Percentiles rank a stretch among this genome's conserved stretches.
Evolutionary conservation across 352 stramenopile genomes (phyloP).

Genomic region (Lagenidium sp.): DNA sequence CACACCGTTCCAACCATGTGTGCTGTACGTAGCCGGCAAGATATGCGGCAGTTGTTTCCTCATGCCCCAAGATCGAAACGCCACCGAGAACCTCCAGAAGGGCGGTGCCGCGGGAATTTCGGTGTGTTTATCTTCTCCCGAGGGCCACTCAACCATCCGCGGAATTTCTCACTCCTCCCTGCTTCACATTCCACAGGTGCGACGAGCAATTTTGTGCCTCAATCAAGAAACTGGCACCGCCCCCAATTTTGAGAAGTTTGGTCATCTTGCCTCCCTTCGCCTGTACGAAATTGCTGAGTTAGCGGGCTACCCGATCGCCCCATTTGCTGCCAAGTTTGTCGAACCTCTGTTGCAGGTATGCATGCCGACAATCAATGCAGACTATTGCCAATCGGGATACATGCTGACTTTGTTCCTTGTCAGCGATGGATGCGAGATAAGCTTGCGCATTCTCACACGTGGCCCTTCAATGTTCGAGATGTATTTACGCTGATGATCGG

Average conservation of each 20-base stretch:
- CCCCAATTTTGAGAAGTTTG: constrained; percentile 70
- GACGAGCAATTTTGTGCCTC: constrained; percentile 55
- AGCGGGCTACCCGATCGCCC: constrained; percentile 70
- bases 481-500: constrained; percentile 75
- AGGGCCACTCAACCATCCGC: too few relatives aligned
- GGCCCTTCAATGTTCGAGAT: constrained; percentile 51
- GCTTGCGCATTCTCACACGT: constrained; percentile 28
- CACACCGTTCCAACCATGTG: not conserved
- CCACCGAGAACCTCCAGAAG: constrained; percentile 63
- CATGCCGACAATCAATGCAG: not conserved
- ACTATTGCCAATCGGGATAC: too few relatives aligned
- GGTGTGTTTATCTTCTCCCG: constrained; percentile 25
- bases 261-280: constrained; percentile 59
- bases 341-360: constrained; percentile 59
- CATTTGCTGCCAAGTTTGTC: constrained; percentile 69
- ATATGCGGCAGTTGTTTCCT: constrained; percentile 68
- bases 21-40: constrained; percentile 42
- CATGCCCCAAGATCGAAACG: constrained; percentile 55
- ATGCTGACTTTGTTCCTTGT: not conserved
- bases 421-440: constrained; percentile 78
- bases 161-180: too few relatives aligned
- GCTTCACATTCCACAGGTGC: constrained; percentile 26
- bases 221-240: constrained; percentile 61
- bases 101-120: constrained; percentile 42
- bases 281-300: constrained; percentile 70